Base-by-base conservation (phyloP, 805 yeast species). In the Metschnikowia amazonensis region DNA sequence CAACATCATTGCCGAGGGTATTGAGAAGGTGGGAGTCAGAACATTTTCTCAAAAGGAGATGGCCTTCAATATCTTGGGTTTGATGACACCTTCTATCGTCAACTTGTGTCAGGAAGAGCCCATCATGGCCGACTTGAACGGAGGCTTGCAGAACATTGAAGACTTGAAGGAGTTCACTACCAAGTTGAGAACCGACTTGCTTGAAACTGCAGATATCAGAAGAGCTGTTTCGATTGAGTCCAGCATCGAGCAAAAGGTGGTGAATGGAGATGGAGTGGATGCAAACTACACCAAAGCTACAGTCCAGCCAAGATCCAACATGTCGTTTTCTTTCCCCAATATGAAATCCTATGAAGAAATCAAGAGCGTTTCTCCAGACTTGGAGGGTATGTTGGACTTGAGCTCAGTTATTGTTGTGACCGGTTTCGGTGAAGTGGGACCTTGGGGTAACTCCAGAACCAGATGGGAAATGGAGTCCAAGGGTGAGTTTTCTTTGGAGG, bases 401-500 rank as follows among this genome's bases (percentile, higher is more conserved):
- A 97, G 90, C 65, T 81, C 81, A 56, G 94, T 89, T 48, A 79
- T 92, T 56, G 99, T 94, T 53, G 92, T 94, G 49, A 92, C 99
- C 38, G 99, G 99, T 72, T 94, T 92, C 75, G 76, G 97, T 53
- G 99, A 94, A 74, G 98, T 94, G 58, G 95, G 97, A 64, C 99
- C 99, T 62, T 95, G 97, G 96, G 99, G 99, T 80, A 89, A 90
- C 67, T 73, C 99, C 31, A 86, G 98, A 79, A 94, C 99, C 46
- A 82, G 99, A 78, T 94, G 99, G 99, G 98, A 94, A 72, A 94
- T 94, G 96, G 99, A 94, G 74, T 88, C 97, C 37, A 57, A 67
- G 50, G 99, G 99, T 61, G 89, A 86, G 64, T 94, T 94, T 72
- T 90, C 97, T 8, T 75, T 94, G 59, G 99, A 94, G 72, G 99